phyloP scores from a whole-genome alignment of 2,329 filamentous ascomycete species.

The Beauveria scarabaeidicola region DNA sequence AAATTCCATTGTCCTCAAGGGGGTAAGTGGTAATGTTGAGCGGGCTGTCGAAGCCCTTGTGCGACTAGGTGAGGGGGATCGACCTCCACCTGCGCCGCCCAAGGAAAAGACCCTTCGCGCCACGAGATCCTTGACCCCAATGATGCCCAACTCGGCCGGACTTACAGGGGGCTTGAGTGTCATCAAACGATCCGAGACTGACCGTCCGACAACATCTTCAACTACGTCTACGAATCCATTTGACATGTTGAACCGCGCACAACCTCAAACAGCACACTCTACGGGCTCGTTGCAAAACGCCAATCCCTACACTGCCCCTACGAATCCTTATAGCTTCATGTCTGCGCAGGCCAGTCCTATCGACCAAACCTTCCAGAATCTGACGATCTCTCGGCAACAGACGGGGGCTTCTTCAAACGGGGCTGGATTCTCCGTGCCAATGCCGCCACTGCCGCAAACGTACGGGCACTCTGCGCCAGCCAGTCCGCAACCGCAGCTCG shows the following conservation, averaged over 20 bases:
- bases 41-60: conserved; percentile 78
- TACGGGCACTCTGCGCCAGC: conserved; percentile 38
- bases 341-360: conserved; percentile 34
- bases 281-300: conserved; percentile 52
- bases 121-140: conserved; percentile 47
- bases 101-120: conserved; percentile 39
- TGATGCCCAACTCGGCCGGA: conserved; percentile 29
- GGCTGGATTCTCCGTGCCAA: conserved; percentile 46
- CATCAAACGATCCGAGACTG: conserved; percentile 16
- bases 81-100: conserved; percentile 29
- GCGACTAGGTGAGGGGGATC: conserved; percentile 65
- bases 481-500: conserved; percentile 31
- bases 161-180: conserved; percentile 14
- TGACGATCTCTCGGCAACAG: conserved; percentile 56
- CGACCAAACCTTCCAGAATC: conserved; percentile 64
- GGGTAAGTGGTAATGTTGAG: conserved; percentile 76
- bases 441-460: conserved; percentile 28
- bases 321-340: conserved; percentile 62
- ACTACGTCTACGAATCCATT: conserved; percentile 59
- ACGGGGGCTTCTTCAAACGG: conserved; percentile 70
- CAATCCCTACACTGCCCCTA: conserved; percentile 46
- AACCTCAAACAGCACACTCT: conserved; percentile 56
- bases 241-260: conserved; percentile 47
- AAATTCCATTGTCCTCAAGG: conserved; percentile 74
- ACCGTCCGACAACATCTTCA: conserved; percentile 31